Percentiles rank a stretch among this genome's conserved stretches.
phyloP scores from a whole-genome alignment of 352 stramenopile genomes.

The Pythium brachiatum region DNA sequence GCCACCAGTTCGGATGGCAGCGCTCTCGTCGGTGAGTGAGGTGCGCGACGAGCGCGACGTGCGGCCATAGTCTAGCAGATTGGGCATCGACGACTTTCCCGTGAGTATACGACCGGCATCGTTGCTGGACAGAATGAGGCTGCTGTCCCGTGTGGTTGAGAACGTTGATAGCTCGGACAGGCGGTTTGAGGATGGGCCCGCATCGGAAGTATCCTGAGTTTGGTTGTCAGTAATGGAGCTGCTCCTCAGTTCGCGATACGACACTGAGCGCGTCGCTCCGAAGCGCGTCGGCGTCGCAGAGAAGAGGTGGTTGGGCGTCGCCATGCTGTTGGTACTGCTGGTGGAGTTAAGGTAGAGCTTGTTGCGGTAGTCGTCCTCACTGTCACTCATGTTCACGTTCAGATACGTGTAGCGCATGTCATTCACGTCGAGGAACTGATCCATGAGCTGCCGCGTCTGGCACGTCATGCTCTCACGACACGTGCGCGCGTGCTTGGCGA shows the following conservation, averaged over 20 bases:
- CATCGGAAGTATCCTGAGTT: background rate
- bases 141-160: background rate
- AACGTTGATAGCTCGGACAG: background rate
- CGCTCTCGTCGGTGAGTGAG: conserved; percentile 56
- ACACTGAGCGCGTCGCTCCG: background rate
- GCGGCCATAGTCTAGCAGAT: conserved; percentile 50
- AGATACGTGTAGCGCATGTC: conserved; percentile 89
- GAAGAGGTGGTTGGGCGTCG: conserved; percentile 22
- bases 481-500: conserved; percentile 73
- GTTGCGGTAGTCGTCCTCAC: conserved; percentile 39
- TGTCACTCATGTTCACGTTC: conserved; percentile 78
- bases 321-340: conserved; percentile 19
- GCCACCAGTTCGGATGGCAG: background rate
- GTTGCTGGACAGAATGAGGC: background rate
- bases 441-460: conserved; percentile 70
- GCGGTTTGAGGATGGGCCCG: background rate
- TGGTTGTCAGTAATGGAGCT: conserved; percentile 16
- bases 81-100: conserved; percentile 42
- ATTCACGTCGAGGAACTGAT: conserved; percentile 87
- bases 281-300: conserved; percentile 12
- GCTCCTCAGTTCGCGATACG: conserved; percentile 12
- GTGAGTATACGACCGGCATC: conserved; percentile 37
- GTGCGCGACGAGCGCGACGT: conserved; percentile 31
- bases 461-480: conserved; percentile 71
- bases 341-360: conserved; percentile 35